Conservation (phyloP, 2,329 filamentous ascomycete species). For the Botrytis medusae region DNA sequence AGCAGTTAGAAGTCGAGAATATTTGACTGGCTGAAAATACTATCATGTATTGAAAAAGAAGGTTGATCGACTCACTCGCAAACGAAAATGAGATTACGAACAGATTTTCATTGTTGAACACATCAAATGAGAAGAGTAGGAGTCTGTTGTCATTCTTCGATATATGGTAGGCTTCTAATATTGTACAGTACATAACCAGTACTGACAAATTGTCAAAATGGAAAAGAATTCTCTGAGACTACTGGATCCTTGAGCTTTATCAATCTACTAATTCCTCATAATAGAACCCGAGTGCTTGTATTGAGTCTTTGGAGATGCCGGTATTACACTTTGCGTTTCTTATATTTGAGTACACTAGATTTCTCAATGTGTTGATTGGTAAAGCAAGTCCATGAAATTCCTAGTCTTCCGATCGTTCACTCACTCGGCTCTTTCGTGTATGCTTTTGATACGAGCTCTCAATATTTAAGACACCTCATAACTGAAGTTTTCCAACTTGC, state of each 20-base stretch:
- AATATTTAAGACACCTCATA: background rate
- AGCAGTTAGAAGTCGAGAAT: fast-evolving
- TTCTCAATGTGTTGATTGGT: background rate
- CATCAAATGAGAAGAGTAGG: background rate
- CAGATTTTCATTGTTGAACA: background rate
- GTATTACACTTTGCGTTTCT: background rate
- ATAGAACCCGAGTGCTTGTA: background rate
- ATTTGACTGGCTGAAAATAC: background rate
- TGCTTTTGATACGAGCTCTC: fast-evolving
- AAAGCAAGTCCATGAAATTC: fast-evolving
- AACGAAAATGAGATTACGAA: fast-evolving
- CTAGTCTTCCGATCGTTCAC: fast-evolving
- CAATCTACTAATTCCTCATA: background rate
- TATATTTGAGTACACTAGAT: background rate
- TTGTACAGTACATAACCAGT: too few species aligned
- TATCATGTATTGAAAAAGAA: background rate
- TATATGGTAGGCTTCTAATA: too few species aligned
- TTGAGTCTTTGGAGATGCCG: background rate
- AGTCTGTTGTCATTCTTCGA: background rate
- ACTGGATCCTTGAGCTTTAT: background rate
- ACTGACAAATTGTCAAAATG: too few species aligned
- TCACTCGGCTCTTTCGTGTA: fast-evolving
- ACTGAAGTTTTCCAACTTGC: background rate
- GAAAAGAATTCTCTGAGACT: background rate
- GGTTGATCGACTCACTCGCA: background rate